Conservation (phyloP, 1,139 yeast genomes). For the Candida neerlandica region DNA sequence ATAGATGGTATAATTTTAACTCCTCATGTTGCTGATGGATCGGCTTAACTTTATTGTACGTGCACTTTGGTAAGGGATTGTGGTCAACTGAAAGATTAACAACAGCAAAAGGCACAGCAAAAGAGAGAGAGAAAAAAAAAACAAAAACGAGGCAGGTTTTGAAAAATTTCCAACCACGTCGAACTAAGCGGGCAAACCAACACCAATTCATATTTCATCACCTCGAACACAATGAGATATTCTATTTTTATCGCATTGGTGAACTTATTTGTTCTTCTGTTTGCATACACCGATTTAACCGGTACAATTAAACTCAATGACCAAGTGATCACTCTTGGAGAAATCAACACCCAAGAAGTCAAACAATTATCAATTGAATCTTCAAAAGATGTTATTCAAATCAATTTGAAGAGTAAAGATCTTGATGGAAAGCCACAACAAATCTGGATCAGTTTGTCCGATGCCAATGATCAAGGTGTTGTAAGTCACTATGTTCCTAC, state of each 20-base stretch:
- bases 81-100: neutral
- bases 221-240: constrained; percentile 16
- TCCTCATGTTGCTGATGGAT: neutral
- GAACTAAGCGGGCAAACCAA: constrained; percentile 7
- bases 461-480: constrained; percentile 28
- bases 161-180: constrained; percentile 15
- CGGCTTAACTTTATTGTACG: neutral
- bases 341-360: constrained; percentile 38
- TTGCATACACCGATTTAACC: constrained; percentile 30
- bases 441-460: constrained; percentile 24
- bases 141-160: neutral
- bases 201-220: neutral
- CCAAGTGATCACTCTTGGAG: constrained; percentile 33
- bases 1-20: constrained; percentile 13
- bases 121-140: neutral
- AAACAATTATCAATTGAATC: constrained; percentile 33
- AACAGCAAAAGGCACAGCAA: neutral
- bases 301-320: constrained; percentile 34
- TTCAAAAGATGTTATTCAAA: constrained; percentile 35
- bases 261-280: constrained; percentile 13
- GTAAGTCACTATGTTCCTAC: constrained; percentile 30
- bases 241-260: constrained; percentile 13
- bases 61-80: neutral
- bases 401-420: constrained; percentile 26
- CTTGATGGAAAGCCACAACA: constrained; percentile 28